A percentile compares a stretch with the other conserved stretches of the same genome.
Conservation (phyloP, 2,329 filamentous ascomycete species). For the Cyanodermella asteris region DNA sequence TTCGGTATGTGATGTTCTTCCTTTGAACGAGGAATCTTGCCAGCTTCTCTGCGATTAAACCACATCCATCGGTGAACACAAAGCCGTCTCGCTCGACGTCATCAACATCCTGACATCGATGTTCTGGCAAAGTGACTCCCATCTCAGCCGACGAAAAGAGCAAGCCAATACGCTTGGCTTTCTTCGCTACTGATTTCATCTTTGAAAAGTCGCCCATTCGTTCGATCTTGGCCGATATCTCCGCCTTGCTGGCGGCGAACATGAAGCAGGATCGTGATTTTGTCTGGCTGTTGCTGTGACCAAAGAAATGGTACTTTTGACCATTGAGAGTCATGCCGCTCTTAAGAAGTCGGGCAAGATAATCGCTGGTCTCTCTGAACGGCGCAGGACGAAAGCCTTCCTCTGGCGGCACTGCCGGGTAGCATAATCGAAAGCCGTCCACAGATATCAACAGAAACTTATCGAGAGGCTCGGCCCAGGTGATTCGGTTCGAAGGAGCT, state of each 20-base stretch:
- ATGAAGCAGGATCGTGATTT: conserved; percentile 21
- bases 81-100: conserved; percentile 26
- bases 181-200: conserved; percentile 22
- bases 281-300: conserved; percentile 23
- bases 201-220: conserved; percentile 19
- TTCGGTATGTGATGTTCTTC: conserved; percentile 15
- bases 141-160: conserved; percentile 18
- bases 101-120: conserved; percentile 16
- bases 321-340: conserved; percentile 16
- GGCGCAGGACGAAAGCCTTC: too few relatives aligned
- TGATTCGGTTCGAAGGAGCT: too few relatives aligned
- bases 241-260: conserved; percentile 14
- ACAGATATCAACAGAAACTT: too few relatives aligned
- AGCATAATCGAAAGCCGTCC: too few relatives aligned
- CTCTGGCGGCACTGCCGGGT: too few relatives aligned
- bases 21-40: conserved; percentile 15
- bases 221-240: conserved; percentile 15
- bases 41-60: conserved; percentile 15
- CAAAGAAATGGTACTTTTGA: conserved; percentile 19
- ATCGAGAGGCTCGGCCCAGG: too few relatives aligned
- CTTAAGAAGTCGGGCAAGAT: conserved; percentile 15
- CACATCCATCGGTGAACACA: conserved; percentile 22
- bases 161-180: conserved; percentile 21
- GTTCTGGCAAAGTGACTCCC: conserved; percentile 13
- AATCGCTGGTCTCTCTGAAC: conserved; percentile 16